Conservation (phyloP, 1,139 yeast species). For the Protomyces pachydermus region DNA sequence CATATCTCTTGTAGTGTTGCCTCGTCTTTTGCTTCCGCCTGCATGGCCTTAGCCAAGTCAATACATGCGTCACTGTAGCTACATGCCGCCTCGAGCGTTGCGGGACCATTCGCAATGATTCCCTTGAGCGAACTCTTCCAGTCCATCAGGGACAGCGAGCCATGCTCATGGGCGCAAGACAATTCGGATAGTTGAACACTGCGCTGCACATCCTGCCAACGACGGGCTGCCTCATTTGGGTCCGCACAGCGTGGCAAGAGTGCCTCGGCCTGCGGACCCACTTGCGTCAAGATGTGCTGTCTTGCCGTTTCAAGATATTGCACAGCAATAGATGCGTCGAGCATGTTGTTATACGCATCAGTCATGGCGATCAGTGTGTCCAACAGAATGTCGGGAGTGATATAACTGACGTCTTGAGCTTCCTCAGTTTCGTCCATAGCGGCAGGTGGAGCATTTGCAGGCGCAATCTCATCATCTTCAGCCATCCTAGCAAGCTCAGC, state of each 20-base stretch:
- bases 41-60: neutral
- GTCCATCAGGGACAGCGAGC: neutral
- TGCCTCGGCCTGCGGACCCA: neutral
- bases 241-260: slow-evolving; percentile 9
- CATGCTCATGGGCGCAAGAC: neutral
- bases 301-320: neutral
- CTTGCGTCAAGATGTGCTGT: neutral
- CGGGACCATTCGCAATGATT: neutral
- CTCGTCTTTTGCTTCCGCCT: neutral
- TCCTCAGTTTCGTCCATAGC: neutral
- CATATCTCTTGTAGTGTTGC: neutral
- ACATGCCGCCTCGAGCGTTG: neutral
- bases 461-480: neutral
- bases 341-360: slow-evolving; percentile 4
- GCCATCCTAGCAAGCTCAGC: neutral
- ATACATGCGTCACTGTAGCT: slow-evolving; percentile 19
- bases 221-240: neutral
- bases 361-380: slow-evolving; percentile 6
- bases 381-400: slow-evolving; percentile 10
- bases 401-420: slow-evolving; percentile 11
- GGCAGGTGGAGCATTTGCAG: neutral
- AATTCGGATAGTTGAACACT: neutral
- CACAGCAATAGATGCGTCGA: neutral
- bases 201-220: neutral
- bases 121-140: neutral